These are phyloP conservation scores for Cetraspora pellucida DNA, from an alignment of 192 early-diverging fungal genomes.

Conservation along the genomic window DNA sequence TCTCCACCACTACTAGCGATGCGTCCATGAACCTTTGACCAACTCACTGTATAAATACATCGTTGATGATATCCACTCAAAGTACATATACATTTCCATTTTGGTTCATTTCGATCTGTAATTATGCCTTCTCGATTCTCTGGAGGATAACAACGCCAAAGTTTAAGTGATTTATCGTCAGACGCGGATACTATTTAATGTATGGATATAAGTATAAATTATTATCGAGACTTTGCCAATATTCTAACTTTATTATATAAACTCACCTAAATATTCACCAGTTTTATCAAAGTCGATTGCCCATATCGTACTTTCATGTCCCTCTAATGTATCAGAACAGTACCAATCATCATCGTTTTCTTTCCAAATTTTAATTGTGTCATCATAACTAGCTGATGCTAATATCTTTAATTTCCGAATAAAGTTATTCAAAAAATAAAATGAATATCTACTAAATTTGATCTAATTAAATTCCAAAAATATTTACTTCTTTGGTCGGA, in stretches of 20 bases:
- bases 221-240: neutral
- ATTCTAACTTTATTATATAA: neutral
- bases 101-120: slow-evolving; percentile 55
- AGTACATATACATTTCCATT: slow-evolving; percentile 70
- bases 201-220: slow-evolving; percentile 16
- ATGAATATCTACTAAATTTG: neutral
- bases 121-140: slow-evolving; percentile 53
- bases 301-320: slow-evolving; percentile 94
- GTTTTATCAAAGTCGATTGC: slow-evolving; percentile 80
- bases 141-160: slow-evolving; percentile 69
- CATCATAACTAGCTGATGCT: slow-evolving; percentile 89
- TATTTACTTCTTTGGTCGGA: slow-evolving; percentile 71
- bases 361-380: slow-evolving; percentile 91
- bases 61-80: slow-evolving; percentile 75
- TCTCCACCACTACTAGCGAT: slow-evolving; percentile 87
- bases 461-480: neutral
- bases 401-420: slow-evolving; percentile 53
- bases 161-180: slow-evolving; percentile 81
- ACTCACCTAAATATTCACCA: slow-evolving; percentile 55
- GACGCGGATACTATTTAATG: slow-evolving; percentile 68
- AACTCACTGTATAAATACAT: slow-evolving; percentile 91
- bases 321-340: slow-evolving; percentile 81
- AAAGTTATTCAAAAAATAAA: neutral
- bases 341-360: slow-evolving; percentile 98
- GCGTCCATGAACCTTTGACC: slow-evolving; percentile 72